Evolutionary conservation across 306 rosid species (phyloP).

Genomic region (Rosa lucieae): DNA sequence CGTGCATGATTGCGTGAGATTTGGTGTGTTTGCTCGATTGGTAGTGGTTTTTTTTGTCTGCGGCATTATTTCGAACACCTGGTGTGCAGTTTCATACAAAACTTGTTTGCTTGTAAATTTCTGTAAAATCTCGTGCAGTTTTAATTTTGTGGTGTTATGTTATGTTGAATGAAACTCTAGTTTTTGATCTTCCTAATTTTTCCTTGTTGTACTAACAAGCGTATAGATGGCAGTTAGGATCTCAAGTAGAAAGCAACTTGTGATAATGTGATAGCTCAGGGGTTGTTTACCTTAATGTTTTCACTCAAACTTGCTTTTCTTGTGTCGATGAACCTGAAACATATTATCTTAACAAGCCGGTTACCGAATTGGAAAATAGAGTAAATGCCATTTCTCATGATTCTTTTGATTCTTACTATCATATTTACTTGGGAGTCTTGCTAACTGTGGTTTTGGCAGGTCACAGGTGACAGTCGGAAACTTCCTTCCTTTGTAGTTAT

Average conservation of each 20-base stretch:
- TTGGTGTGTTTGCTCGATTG: neutral
- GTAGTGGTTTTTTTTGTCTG: neutral
- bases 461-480: neutral
- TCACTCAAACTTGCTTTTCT: neutral
- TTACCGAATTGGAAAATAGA: neutral
- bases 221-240: neutral
- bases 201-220: neutral
- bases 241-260: neutral
- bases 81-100: neutral
- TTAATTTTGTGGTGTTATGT: neutral
- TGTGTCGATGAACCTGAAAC: neutral
- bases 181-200: neutral
- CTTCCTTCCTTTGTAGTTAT: neutral
- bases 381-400: neutral
- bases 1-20: neutral
- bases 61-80: constrained; percentile 7
- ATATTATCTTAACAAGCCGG: neutral
- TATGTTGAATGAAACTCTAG: neutral
- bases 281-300: too few species aligned
- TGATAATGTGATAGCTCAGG: neutral
- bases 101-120: neutral
- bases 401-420: neutral
- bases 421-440: neutral
- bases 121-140: neutral
- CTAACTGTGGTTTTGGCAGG: neutral